phyloP scores from a whole-genome alignment of 306 rosid genomes.

The Lotus japonicus region DNA sequence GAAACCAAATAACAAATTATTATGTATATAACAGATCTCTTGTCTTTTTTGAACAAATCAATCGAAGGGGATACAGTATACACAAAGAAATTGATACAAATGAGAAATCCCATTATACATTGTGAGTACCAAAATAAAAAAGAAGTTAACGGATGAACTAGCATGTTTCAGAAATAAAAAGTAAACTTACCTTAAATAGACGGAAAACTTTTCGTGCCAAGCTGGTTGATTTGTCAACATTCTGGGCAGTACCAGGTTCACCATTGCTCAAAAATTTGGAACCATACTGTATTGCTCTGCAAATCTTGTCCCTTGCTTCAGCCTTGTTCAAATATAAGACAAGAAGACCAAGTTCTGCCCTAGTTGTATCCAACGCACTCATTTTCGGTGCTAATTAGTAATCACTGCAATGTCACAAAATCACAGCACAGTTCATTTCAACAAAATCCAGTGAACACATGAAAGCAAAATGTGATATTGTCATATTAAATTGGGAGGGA shows the following conservation, averaged over 20 bases:
- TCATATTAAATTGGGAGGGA: not conserved
- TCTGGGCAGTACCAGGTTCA: constrained; percentile 87
- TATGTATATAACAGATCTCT: not conserved
- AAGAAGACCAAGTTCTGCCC: constrained; percentile 87
- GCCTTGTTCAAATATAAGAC: constrained; percentile 92
- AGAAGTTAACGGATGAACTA: not conserved
- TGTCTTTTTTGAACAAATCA: not conserved
- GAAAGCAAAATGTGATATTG: not conserved
- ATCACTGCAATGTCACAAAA: constrained; percentile 20
- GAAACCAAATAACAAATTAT: not conserved
- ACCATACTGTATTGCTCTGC: constrained; percentile 97
- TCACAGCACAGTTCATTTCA: constrained; percentile 12
- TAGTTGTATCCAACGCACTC: constrained; percentile 85
- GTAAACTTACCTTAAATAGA: constrained; percentile 71
- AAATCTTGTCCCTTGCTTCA: constrained; percentile 97
- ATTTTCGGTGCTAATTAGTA: constrained; percentile 35
- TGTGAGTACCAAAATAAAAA: not conserved
- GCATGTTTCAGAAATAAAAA: not conserved
- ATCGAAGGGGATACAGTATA: not conserved
- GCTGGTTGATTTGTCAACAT: constrained; percentile 88
- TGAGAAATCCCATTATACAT: not conserved
- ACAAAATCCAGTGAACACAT: not conserved
- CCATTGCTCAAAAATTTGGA: constrained; percentile 94
- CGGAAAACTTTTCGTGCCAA: constrained; percentile 97
- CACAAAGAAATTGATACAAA: not conserved